Percentiles rank a stretch among this genome's conserved stretches.
phyloP scores from a whole-genome alignment of 2,329 filamentous ascomycete genomes.

The Scorias spongiosa region DNA sequence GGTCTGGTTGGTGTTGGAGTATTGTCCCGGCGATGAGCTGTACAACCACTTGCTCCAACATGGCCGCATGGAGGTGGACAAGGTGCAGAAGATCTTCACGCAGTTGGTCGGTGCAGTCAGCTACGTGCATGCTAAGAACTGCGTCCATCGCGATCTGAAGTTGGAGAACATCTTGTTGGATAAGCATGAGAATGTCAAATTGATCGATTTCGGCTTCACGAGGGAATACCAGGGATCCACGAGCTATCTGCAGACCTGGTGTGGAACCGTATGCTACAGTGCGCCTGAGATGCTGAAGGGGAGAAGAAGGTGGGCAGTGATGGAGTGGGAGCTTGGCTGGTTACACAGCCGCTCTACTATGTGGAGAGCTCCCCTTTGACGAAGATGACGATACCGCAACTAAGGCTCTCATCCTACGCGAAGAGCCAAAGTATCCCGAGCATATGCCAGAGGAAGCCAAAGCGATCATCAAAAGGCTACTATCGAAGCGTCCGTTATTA shows the following conservation, averaged over 20 bases:
- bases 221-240: conserved; percentile 91
- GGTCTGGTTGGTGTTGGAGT: conserved; percentile 95
- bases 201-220: conserved; percentile 96
- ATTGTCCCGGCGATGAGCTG: conserved; percentile 88
- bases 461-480: conserved; percentile 58
- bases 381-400: conserved; percentile 90
- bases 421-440: conserved; percentile 75
- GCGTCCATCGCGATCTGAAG: conserved; percentile 92
- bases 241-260: conserved; percentile 93
- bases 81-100: conserved; percentile 90
- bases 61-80: conserved; percentile 66
- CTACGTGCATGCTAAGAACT: conserved; percentile 89
- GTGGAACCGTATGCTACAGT: conserved; percentile 93
- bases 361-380: conserved; percentile 83
- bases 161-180: conserved; percentile 93
- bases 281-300: conserved; percentile 97
- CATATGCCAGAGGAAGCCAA: conserved; percentile 65
- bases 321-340: conserved; percentile 90
- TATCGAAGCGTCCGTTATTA: conserved; percentile 79
- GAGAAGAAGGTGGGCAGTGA: conserved; percentile 95
- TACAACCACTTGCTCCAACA: conserved; percentile 90
- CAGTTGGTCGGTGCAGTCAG: conserved; percentile 89
- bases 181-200: conserved; percentile 91
- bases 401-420: conserved; percentile 66
- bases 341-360: conserved; percentile 62